Base-by-base conservation (phyloP, 768 basidiomycete genomes). In the Russula emetica region DNA sequence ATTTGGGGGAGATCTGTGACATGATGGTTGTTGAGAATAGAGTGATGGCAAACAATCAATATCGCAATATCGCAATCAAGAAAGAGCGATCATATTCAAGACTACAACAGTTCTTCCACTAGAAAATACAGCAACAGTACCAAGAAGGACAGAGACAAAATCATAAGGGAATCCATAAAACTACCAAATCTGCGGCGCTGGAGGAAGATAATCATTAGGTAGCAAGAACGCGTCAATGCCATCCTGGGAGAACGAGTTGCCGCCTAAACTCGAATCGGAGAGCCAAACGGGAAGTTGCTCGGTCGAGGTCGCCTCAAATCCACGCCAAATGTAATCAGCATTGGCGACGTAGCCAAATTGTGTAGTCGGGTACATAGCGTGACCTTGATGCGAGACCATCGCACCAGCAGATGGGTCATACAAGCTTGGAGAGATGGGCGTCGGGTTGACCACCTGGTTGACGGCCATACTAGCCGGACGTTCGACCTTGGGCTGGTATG, bases 191-290 rank as follows among this genome's bases (percentile, higher is more conserved):
- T 88, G 88, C 55, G 85, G 81, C 28, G 83, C 80, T 62, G 85
- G 77, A 2, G 87, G 85, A 56, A 90, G 79, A 69, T 87, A 91
- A 71, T 91, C 87, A 34, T 78, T 74, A 18, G 91, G 91, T 42
- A 93, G 78, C 53, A 93, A 77, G 76, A 92, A 92, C 5, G 91
- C 89, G 70, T 93, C 88, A 78, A 93, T 90, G 66, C 92, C 91
- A 69, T 88, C 83, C 72, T 90, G 88, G 36, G 85, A 81, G 74
- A 91, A 88, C 9, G 85, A 82, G 69, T 77, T 82, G 55, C 88
- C 90, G 51, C 90, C 91, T 2, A 92, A 75, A 68, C 82, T 90
- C 73, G 90, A 87, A 72, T 93, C 91, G 40, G 90, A 89, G 51
- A 92, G 84, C 90, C 90, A 93, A 30, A 92, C 85, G 22, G 91